Conservation (phyloP, 2,329 filamentous ascomycete genomes). For the Cladosporium sp. region DNA sequence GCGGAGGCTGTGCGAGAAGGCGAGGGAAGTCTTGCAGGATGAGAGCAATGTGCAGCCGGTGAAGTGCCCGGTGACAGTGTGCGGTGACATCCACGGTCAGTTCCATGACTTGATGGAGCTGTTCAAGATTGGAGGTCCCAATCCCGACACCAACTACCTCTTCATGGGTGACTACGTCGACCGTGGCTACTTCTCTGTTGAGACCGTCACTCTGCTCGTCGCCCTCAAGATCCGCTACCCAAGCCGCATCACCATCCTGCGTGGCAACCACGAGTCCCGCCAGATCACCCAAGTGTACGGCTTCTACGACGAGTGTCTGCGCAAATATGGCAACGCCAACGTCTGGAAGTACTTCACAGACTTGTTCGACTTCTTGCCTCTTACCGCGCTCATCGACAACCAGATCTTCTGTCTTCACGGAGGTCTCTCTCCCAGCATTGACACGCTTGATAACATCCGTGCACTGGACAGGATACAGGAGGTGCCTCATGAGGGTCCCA, state of each 20-base stretch:
- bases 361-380: constrained; percentile 95
- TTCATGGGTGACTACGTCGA: constrained; percentile 99
- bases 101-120: constrained; percentile 99
- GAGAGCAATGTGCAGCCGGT: constrained; percentile 99
- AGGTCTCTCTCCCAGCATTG: constrained; percentile 91
- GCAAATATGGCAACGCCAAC: constrained; percentile 98
- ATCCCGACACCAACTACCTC: constrained; percentile 98
- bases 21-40: constrained; percentile 92
- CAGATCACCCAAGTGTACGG: constrained; percentile 99
- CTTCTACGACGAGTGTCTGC: constrained; percentile 98
- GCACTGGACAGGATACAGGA: constrained; percentile 96
- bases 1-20: constrained; percentile 96
- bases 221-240: constrained; percentile 98
- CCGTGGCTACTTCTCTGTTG: constrained; percentile 97
- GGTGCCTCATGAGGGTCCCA: constrained; percentile 95
- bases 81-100: constrained; percentile 98
- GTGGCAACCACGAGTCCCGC: constrained; percentile 97
- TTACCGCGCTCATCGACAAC: constrained; percentile 97
- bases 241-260: constrained; percentile 95
- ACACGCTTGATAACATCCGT: constrained; percentile 92
- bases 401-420: constrained; percentile 99
- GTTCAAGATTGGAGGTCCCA: constrained; percentile 97
- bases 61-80: constrained; percentile 98
- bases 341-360: constrained; percentile 99
- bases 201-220: constrained; percentile 94